These are phyloP conservation scores for Boletus eberwhitei DNA, from an alignment of 768 basidiomycete genomes.

Conservation along the genomic window DNA sequence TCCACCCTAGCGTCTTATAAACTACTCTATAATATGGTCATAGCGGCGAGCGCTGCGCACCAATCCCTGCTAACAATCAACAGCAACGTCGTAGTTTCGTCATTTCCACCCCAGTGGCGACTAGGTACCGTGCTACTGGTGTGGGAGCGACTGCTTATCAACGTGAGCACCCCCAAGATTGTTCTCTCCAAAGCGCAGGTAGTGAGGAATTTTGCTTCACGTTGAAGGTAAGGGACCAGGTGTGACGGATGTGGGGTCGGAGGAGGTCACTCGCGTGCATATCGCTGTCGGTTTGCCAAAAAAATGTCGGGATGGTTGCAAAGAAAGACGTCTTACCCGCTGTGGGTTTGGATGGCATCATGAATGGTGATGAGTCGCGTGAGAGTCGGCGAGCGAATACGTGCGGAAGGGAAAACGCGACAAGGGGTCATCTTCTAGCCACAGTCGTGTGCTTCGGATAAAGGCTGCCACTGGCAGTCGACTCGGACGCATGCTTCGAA, in stretches of 20 bases:
- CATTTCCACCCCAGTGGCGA: no score
- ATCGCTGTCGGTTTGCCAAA: neutral
- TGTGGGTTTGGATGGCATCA: neutral
- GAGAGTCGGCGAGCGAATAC: slow-evolving; percentile 11
- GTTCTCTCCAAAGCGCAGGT: slow-evolving; percentile 5
- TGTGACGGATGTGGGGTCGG: neutral
- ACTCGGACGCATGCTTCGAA: slow-evolving; percentile 1
- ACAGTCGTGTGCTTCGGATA: neutral
- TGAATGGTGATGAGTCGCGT: neutral
- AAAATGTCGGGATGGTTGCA: neutral
- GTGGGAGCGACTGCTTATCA: neutral
- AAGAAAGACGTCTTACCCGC: neutral
- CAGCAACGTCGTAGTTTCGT: no score
- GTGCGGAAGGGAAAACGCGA: slow-evolving; percentile 7
- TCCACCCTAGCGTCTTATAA: no score
- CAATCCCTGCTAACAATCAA: no score
- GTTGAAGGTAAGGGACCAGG: slow-evolving; percentile 1
- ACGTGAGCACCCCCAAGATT: neutral
- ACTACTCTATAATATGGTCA: no score
- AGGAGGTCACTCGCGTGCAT: neutral
- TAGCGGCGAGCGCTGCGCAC: no score
- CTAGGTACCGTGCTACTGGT: neutral
- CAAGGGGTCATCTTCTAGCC: slow-evolving; percentile 10
- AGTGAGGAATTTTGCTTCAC: neutral
- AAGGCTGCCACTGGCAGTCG: neutral